A percentile compares a stretch with the other conserved stretches of the same genome.
These are phyloP conservation scores for Licmophora abbreviata DNA, from an alignment of 108 stramenopile species.

Conservation along the genomic window DNA sequence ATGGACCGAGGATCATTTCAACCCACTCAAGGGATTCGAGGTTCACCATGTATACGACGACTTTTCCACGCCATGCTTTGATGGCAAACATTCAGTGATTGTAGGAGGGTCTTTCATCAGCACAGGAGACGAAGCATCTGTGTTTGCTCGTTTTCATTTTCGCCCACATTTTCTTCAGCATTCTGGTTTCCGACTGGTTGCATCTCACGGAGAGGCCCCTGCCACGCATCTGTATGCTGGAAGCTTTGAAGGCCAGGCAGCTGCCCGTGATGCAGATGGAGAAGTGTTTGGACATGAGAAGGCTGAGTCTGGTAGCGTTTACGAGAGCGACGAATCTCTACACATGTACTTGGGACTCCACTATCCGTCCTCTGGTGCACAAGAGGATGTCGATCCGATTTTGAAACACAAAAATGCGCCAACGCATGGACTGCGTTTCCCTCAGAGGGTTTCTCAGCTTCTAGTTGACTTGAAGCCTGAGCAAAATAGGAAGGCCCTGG, in stretches of 20 bases:
- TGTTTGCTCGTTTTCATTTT: conserved; percentile 91
- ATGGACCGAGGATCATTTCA: conserved; percentile 91
- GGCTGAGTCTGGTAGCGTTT: conserved; percentile 35
- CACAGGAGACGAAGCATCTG: conserved; percentile 90
- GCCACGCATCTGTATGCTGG: conserved; percentile 72
- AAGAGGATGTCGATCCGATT: conserved; percentile 48
- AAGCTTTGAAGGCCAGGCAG: conserved; percentile 58
- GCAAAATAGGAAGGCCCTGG: conserved; percentile 47
- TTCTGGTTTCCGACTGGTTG: conserved; percentile 87
- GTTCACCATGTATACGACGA: conserved; percentile 89
- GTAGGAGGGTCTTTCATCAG: conserved; percentile 88
- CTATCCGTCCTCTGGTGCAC: conserved; percentile 49
- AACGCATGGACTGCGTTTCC: conserved; percentile 53
- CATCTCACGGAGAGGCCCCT: conserved; percentile 63
- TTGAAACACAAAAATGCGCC: conserved; percentile 50
- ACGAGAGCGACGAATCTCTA: conserved; percentile 63
- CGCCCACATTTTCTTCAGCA: conserved; percentile 94
- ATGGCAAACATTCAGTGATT: conserved; percentile 92
- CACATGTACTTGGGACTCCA: conserved; percentile 78
- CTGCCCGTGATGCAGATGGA: conserved; percentile 24
- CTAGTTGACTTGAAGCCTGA: conserved; percentile 41
- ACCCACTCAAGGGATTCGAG: conserved; percentile 79
- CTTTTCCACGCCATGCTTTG: conserved; percentile 93
- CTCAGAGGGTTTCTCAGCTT: conserved; percentile 58
- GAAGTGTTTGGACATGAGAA: conserved; percentile 4